Evolutionary conservation across 2,329 filamentous ascomycete genomes (phyloP), one percentile per base, ranked within the genome.

Genomic region (Penicillium decumbens): DNA sequence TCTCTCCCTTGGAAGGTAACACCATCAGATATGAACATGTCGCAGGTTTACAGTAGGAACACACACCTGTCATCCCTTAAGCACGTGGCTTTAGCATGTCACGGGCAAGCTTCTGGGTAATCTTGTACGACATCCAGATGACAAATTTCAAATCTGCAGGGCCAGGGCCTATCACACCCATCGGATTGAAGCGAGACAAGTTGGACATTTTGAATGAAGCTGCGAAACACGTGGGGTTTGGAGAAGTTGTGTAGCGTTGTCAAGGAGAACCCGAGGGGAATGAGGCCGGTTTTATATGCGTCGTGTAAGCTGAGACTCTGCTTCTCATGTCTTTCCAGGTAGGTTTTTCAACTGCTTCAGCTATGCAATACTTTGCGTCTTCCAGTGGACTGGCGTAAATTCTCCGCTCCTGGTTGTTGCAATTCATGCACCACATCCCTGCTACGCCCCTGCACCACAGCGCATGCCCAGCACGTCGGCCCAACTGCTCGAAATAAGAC

Each of bases 61-160:
- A 18, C 32, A 38, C 12, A 38, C 13, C 10, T 20, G 32, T 12
- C 15, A 35, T 35, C 18, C 8, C 7, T 12, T 35, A 45, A 29
- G 15, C 15, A 24, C 35, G 41, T 5, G 45, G 44, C 15, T 29
- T 32, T 15, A 45, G 23, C 23, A 45, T 33, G 18, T 52, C 27
- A 23, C 38, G 25, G 3, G 43, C 32, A 25, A 58, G 49, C 32
- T 52, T 54, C 37, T 33, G 41, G 2, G 28, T 43, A 18, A 58
- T 56, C 38, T 56, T 54, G 25, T 48, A 58, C 5, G 55, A 52
- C 27, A 58, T 29, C 55, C 55, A 58, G 13, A 52, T 13, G 12
- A 50, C 25, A 18, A 58, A 51, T 41, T 52, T 52, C 24, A 55
- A 41, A 41, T 56, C 53, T 3, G 37, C 44, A 20, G 39, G 1